These are phyloP conservation scores for Trypanosoma rangeli DNA, from an alignment of 208 protist genomes.

Conservation along the genomic window DNA sequence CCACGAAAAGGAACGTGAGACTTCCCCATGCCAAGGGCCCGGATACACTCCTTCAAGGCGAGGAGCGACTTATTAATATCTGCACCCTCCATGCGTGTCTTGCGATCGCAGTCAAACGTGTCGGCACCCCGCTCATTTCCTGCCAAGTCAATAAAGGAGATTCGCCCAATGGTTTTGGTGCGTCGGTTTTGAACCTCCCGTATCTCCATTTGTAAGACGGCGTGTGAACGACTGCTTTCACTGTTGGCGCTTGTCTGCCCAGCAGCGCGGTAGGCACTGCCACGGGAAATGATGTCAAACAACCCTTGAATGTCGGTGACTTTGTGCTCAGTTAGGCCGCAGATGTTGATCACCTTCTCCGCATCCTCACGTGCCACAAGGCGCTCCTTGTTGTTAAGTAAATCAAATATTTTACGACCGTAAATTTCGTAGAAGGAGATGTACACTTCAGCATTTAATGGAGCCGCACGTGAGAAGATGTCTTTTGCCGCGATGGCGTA, in stretches of 20 bases:
- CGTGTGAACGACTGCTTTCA: slow-evolving; percentile 92
- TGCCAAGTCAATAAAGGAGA: slow-evolving; percentile 99
- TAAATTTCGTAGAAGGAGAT: slow-evolving; percentile 98
- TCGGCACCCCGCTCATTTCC: slow-evolving; percentile 97
- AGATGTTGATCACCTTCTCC: slow-evolving; percentile 94
- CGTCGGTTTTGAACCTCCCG: slow-evolving; percentile 42
- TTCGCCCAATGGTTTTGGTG: slow-evolving; percentile 87
- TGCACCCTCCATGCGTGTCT: slow-evolving; percentile 97
- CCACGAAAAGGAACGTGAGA: slow-evolving; percentile 98
- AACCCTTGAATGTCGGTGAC: slow-evolving; percentile 86
- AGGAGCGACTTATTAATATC: slow-evolving; percentile 99
- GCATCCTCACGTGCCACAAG: slow-evolving; percentile 93
- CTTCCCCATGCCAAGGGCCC: slow-evolving; percentile 93
- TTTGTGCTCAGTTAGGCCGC: slow-evolving; percentile 90
- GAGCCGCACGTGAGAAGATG: slow-evolving; percentile 86
- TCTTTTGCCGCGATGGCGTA: slow-evolving; percentile 95
- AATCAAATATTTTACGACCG: slow-evolving; percentile 96
- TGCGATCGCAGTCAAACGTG: slow-evolving; percentile 93
- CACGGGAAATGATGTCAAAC: slow-evolving; percentile 91
- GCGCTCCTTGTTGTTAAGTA: slow-evolving; percentile 94
- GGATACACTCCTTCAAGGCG: slow-evolving; percentile 98
- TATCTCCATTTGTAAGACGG: slow-evolving; percentile 90
- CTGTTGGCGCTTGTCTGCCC: slow-evolving; percentile 92
- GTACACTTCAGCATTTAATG: slow-evolving; percentile 61
- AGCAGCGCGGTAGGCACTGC: slow-evolving; percentile 82